Conservation (phyloP, 2,329 filamentous ascomycete genomes). For the Neopestalotiopsis sp. region DNA sequence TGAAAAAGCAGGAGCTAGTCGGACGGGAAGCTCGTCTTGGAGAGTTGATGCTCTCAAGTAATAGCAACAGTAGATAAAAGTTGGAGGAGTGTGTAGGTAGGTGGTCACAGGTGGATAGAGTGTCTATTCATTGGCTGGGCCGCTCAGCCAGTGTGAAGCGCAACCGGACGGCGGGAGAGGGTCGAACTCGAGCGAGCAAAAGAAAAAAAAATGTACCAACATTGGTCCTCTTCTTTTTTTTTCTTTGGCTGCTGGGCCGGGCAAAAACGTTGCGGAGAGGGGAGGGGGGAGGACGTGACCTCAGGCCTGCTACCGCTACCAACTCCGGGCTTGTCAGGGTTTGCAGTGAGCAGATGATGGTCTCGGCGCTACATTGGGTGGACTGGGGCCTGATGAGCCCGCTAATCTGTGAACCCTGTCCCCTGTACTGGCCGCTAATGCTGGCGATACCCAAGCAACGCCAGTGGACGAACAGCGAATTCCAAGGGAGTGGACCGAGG, state of each 20-base stretch:
- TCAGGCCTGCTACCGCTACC: neutral
- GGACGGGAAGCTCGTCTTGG: neutral
- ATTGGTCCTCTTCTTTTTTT: no score
- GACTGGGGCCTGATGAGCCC: neutral
- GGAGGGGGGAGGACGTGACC: neutral
- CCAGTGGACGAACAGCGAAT: neutral
- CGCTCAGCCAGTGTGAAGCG: constrained; percentile 6
- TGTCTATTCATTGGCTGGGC: constrained; percentile 11
- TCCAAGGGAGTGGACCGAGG: constrained; percentile 5
- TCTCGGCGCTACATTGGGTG: constrained; percentile 8
- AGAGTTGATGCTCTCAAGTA: neutral
- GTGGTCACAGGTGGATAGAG: neutral
- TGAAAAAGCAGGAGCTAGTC: neutral
- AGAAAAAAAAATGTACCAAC: constrained; percentile 1
- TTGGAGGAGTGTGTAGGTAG: neutral
- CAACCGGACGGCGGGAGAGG: constrained; percentile 7
- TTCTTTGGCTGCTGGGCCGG: constrained; percentile 1
- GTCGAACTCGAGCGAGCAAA: neutral
- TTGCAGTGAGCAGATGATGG: constrained; percentile 13
- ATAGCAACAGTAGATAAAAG: neutral
- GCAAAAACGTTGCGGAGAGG: neutral
- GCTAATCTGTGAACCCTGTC: constrained; percentile 8
- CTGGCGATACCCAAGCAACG: neutral
- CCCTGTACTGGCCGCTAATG: neutral
- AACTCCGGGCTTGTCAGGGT: neutral